Conservation (phyloP, 2,329 filamentous ascomycete species). For the Paecilomyces sp. region DNA sequence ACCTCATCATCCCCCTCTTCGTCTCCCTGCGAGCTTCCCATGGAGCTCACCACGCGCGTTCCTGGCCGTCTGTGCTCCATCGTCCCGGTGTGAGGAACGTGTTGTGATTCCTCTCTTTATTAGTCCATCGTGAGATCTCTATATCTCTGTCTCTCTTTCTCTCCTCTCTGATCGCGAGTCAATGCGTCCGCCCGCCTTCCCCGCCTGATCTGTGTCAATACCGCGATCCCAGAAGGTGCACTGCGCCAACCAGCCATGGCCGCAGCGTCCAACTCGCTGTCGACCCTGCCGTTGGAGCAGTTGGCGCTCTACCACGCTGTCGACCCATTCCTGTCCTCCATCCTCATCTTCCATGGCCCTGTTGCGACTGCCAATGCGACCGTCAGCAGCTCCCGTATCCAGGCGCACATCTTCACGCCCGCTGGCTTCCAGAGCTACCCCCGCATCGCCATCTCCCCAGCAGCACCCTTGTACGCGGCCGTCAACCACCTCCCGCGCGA, state of each 20-base stretch:
- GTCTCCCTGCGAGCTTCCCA: background rate
- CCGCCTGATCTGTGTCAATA: background rate
- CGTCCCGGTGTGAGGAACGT: background rate
- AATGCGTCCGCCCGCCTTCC: background rate
- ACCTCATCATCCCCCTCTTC: background rate
- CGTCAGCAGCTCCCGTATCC: slow-evolving; percentile 84
- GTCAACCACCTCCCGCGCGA: slow-evolving; percentile 87
- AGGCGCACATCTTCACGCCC: slow-evolving; percentile 84
- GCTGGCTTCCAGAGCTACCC: slow-evolving; percentile 86
- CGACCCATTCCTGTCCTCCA: slow-evolving; percentile 70
- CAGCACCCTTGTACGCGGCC: slow-evolving; percentile 81
- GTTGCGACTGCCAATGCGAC: slow-evolving; percentile 83
- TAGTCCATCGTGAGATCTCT: background rate
- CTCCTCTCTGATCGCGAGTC: background rate
- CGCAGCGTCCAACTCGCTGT: slow-evolving; percentile 80
- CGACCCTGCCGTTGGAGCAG: slow-evolving; percentile 67
- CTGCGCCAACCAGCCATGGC: slow-evolving; percentile 19
- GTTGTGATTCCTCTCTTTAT: background rate
- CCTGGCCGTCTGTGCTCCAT: background rate
- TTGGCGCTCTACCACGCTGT: slow-evolving; percentile 83
- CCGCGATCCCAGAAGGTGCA: background rate
- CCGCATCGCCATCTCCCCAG: slow-evolving; percentile 86
- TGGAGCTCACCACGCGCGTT: background rate
- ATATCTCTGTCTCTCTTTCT: no score
- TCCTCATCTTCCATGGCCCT: slow-evolving; percentile 87